These are phyloP conservation scores for Heimioporus sp. DNA, from an alignment of 768 basidiomycete species.

Conservation along the genomic window DNA sequence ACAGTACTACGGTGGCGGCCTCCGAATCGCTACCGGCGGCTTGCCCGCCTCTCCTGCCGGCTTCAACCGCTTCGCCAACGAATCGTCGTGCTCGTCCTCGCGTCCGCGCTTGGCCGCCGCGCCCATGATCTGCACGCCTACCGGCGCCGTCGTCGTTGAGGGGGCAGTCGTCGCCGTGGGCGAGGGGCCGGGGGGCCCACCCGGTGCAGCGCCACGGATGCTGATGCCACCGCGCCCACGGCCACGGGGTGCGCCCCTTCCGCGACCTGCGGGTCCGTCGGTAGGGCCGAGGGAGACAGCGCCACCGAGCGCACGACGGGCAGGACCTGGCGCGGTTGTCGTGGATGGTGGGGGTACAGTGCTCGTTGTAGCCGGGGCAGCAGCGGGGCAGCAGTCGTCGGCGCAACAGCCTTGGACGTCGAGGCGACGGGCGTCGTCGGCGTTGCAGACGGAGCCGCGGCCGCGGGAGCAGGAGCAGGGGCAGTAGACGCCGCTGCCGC, in stretches of 20 bases:
- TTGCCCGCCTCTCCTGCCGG: constrained; percentile 38
- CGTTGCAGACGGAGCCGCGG: constrained; percentile 12
- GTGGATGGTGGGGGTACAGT: constrained; percentile 19
- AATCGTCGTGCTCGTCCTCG: constrained; percentile 57
- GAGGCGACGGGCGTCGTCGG: constrained; percentile 22
- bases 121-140: constrained; percentile 58
- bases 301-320: constrained; percentile 19
- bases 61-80: constrained; percentile 66
- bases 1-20: constrained; percentile 26
- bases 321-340: constrained; percentile 14
- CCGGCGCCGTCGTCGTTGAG: constrained; percentile 31
- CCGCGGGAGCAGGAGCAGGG: constrained; percentile 7
- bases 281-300: constrained; percentile 25
- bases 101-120: constrained; percentile 64
- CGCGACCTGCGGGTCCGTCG: constrained; percentile 22
- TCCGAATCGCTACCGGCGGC: constrained; percentile 34
- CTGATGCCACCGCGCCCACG: constrained; percentile 24
- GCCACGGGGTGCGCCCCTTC: constrained; percentile 36
- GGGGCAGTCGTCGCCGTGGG: constrained; percentile 10
- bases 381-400: constrained; percentile 9
- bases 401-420: constrained; percentile 16
- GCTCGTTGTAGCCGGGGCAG: not conserved
- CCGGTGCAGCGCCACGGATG: constrained; percentile 31
- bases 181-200: not conserved
- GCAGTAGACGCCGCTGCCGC: constrained; percentile 23